Evolutionary conservation across 2,329 filamentous ascomycete species (phyloP), one percentile per base, ranked within the genome.

Genomic region (Phaeosphaeriaceae sp.): DNA sequence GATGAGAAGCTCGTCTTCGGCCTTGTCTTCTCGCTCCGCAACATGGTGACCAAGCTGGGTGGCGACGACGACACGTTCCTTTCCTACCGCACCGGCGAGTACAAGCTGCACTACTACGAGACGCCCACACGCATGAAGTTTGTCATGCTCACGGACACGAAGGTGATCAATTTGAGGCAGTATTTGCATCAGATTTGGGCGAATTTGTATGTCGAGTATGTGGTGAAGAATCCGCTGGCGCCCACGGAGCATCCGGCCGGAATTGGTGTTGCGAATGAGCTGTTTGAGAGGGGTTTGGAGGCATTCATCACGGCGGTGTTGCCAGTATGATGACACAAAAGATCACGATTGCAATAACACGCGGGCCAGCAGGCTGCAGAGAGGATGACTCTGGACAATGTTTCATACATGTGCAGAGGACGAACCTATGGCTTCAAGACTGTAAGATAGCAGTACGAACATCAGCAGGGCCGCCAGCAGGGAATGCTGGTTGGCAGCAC

Each of bases 81-180:
- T 69, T 93, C 90, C 68, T 99, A 92, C 81, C 91, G 93, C 69
- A 99, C 95, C 54, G 91, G 86, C 68, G 91, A 97, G 80, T 99
- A 99, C 85, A 97, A 97, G 82, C 87, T 99, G 70, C 95, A 99
- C 82, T 99, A 97, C 83, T 99, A 97, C 85, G 95, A 99, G 84
- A 98, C 95, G 13, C 93, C 94, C 0, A 95, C 93, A 53, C 96
- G 92, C 77, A 89, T 97, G 79, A 96, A 97, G 75, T 96, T 98
- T 75, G 93, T 97, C 75, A 92, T 99, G 89, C 85, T 98, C 74
- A 98, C 95, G 23, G 95, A 98, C 80, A 92, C 91, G 40, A 91
- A 88, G 67, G 91, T 92, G 58, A 87, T 91, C 67, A 97, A 93
- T 79, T 94, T 99, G 88, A 88, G 94, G 47, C 93, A 96, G 70